Evolutionary conservation across 805 yeast genomes (phyloP).

Genomic region (Sugiyamaella smithiae): DNA sequence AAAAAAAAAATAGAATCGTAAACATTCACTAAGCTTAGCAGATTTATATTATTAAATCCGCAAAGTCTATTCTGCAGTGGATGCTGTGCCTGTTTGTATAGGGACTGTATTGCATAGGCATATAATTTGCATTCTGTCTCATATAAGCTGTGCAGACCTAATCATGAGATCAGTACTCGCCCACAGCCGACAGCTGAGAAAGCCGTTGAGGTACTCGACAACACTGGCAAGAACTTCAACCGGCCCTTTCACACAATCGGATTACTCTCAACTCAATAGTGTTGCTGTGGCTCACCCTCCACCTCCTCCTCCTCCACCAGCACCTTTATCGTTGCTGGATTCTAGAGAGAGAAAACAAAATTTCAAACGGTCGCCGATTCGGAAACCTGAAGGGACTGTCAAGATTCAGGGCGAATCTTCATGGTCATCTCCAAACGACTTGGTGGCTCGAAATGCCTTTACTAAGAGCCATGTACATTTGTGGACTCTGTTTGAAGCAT

Average conservation of each 20-base stretch:
- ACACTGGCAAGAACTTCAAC: background rate
- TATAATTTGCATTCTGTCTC: too few relatives aligned
- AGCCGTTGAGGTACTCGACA: background rate
- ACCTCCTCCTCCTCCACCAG: background rate
- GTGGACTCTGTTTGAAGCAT: slow-evolving; percentile 78
- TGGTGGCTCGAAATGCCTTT: slow-evolving; percentile 30
- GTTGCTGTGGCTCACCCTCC: background rate
- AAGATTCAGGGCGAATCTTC: slow-evolving; percentile 17
- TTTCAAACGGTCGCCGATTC: too few relatives aligned
- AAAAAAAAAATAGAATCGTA: too few relatives aligned
- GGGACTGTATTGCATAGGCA: too few relatives aligned
- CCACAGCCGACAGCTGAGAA: background rate
- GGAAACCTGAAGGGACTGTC: slow-evolving; percentile 7
- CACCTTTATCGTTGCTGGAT: background rate
- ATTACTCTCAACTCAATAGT: background rate
- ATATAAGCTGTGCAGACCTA: too few relatives aligned
- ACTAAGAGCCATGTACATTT: slow-evolving; percentile 61
- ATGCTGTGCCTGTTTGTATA: too few relatives aligned
- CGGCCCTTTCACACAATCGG: background rate
- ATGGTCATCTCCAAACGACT: slow-evolving; percentile 36
- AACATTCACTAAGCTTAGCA: too few relatives aligned
- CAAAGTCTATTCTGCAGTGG: too few relatives aligned
- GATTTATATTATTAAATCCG: too few relatives aligned
- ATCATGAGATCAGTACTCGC: background rate
- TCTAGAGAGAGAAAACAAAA: background rate